Conservation (phyloP, 2,329 filamentous ascomycete genomes). For the Fusarium sp. region DNA sequence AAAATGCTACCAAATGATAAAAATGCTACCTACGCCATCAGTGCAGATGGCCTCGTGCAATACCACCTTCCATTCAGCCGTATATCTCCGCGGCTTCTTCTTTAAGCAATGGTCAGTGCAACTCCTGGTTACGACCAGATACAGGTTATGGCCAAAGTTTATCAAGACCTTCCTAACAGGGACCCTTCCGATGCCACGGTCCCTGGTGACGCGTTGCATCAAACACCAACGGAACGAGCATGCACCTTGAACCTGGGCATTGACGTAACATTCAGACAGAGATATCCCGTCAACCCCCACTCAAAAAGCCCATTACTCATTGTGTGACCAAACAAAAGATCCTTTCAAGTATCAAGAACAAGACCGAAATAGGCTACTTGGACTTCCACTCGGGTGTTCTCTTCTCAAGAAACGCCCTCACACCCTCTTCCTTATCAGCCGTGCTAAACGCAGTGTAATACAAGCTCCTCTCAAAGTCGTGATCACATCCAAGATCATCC, state of each 20-base stretch:
- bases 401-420: slow-evolving; percentile 48
- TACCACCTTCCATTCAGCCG: not conserved
- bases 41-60: not conserved
- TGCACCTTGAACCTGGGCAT: not conserved
- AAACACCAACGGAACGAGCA: not conserved
- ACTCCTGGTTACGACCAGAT: not conserved
- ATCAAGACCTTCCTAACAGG: not conserved
- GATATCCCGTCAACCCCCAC: not conserved
- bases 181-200: not conserved
- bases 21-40: not conserved
- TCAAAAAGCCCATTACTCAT: not conserved
- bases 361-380: not conserved
- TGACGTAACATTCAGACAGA: not conserved
- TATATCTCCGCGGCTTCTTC: not conserved
- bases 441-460: slow-evolving; percentile 53
- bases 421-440: slow-evolving; percentile 46
- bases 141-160: not conserved
- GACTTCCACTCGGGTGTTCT: slow-evolving; percentile 34
- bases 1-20: not conserved
- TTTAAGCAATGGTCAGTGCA: not conserved
- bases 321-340: not conserved
- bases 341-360: not conserved
- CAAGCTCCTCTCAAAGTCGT: slow-evolving; percentile 50
- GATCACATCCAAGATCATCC: slow-evolving; percentile 42
- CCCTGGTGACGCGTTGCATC: not conserved